Conservation (phyloP, 2,329 filamentous ascomycete genomes). For the Paradendryphiella salina region DNA sequence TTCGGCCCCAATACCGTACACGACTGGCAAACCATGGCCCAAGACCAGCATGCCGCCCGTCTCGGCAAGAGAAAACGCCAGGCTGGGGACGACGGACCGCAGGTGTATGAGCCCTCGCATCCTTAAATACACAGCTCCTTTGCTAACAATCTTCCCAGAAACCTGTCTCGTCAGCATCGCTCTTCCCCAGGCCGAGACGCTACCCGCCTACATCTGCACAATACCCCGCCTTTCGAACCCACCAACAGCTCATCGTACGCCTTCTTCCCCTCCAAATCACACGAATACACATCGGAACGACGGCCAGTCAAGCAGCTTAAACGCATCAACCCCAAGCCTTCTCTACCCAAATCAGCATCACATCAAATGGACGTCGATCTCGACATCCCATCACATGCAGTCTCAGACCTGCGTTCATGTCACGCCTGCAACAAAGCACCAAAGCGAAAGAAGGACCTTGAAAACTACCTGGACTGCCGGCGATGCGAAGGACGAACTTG, state of each 20-base stretch:
- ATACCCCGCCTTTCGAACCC: conserved; percentile 19
- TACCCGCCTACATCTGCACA: conserved; percentile 17
- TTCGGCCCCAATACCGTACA: conserved; percentile 31
- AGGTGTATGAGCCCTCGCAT: conserved; percentile 10
- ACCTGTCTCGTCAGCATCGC: conserved; percentile 15
- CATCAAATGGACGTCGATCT: conserved; percentile 41
- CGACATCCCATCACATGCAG: conserved; percentile 13
- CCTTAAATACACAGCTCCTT: neutral
- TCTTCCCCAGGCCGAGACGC: conserved; percentile 14
- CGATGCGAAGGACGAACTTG: conserved; percentile 66
- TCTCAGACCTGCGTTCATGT: conserved; percentile 54
- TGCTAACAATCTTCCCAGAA: conserved; percentile 11
- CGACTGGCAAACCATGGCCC: conserved; percentile 25
- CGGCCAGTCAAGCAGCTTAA: conserved; percentile 41
- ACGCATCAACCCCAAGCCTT: conserved; percentile 28
- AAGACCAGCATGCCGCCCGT: conserved; percentile 22
- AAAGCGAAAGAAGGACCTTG: conserved; percentile 66
- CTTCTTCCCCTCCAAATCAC: conserved; percentile 7
- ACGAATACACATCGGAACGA: conserved; percentile 21
- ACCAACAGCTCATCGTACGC: conserved; percentile 21
- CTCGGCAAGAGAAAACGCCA: conserved; percentile 41
- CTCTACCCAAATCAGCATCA: conserved; percentile 34
- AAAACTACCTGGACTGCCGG: conserved; percentile 66
- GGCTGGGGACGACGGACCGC: conserved; percentile 18
- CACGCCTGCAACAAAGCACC: conserved; percentile 70